These are phyloP conservation scores for Carex myosuroides DNA, from an alignment of 176 grass and related monocot genomes.

Conservation along the genomic window DNA sequence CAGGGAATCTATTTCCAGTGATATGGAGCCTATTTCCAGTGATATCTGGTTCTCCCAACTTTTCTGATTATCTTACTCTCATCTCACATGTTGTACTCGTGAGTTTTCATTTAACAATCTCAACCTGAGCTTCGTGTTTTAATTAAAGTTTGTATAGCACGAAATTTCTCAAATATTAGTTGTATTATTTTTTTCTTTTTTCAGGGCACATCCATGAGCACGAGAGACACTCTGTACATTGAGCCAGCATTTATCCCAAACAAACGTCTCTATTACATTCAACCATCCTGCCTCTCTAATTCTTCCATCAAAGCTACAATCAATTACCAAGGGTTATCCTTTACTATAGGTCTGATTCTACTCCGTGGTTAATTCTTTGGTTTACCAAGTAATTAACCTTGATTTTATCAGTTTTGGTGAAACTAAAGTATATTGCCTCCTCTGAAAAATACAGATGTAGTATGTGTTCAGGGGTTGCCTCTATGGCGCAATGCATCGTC, in stretches of 20 bases:
- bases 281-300: conserved; percentile 42
- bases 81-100: conserved; percentile 47
- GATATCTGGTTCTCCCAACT: conserved; percentile 30
- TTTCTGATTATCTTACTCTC: conserved; percentile 42
- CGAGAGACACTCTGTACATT: conserved; percentile 38
- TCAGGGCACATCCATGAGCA: conserved; percentile 52
- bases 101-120: conserved; percentile 26
- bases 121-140: background rate
- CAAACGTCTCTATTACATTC: conserved; percentile 48
- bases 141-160: background rate
- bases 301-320: conserved; percentile 29
- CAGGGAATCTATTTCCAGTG: conserved; percentile 40
- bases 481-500: conserved; percentile 76
- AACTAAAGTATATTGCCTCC: background rate
- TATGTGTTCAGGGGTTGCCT: conserved; percentile 56
- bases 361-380: background rate
- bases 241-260: conserved; percentile 57
- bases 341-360: conserved; percentile 16
- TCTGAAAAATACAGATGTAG: conserved; percentile 42
- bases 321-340: background rate
- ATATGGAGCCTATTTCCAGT: conserved; percentile 39
- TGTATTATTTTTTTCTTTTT: background rate
- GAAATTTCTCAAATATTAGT: conserved; percentile 1
- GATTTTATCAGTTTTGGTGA: background rate
- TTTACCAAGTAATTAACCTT: background rate